Evolutionary conservation across 495 filamentous ascomycete genomes (phyloP).

Genomic region (Aspergillus steynii): DNA sequence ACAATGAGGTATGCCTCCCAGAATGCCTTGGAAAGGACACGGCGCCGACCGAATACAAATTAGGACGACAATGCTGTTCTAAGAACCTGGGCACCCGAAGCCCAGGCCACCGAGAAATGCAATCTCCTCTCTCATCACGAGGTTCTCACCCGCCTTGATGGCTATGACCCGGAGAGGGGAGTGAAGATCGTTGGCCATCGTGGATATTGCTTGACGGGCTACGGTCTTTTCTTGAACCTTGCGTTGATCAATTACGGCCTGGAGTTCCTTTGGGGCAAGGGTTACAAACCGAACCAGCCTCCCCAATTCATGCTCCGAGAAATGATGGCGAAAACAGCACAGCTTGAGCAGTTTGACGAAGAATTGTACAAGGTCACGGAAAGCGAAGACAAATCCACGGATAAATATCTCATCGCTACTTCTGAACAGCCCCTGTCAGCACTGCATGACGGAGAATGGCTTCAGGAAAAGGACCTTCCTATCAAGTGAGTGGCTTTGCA

Average conservation of each 20-base stretch:
- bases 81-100: conserved; percentile 77
- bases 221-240: conserved; percentile 91
- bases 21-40: background rate
- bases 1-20: conserved; percentile 66
- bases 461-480: conserved; percentile 79
- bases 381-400: conserved; percentile 71
- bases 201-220: conserved; percentile 86
- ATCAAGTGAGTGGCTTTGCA: conserved; percentile 58
- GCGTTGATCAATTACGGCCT: conserved; percentile 93
- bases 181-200: conserved; percentile 95
- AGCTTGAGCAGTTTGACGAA: conserved; percentile 96
- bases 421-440: conserved; percentile 94
- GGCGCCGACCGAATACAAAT: background rate
- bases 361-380: conserved; percentile 95
- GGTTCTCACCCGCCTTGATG: conserved; percentile 81
- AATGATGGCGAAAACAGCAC: conserved; percentile 98
- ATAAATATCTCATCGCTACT: conserved; percentile 98
- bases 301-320: conserved; percentile 96
- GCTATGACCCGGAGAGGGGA: conserved; percentile 91
- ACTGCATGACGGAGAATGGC: conserved; percentile 91
- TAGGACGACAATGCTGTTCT: conserved; percentile 79
- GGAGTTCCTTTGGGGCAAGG: conserved; percentile 74
- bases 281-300: conserved; percentile 87
- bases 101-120: conserved; percentile 65
- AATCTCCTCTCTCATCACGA: conserved; percentile 89